Evolutionary conservation across 2,329 filamentous ascomycete genomes (phyloP).

Genomic region (Alternaria sp.): DNA sequence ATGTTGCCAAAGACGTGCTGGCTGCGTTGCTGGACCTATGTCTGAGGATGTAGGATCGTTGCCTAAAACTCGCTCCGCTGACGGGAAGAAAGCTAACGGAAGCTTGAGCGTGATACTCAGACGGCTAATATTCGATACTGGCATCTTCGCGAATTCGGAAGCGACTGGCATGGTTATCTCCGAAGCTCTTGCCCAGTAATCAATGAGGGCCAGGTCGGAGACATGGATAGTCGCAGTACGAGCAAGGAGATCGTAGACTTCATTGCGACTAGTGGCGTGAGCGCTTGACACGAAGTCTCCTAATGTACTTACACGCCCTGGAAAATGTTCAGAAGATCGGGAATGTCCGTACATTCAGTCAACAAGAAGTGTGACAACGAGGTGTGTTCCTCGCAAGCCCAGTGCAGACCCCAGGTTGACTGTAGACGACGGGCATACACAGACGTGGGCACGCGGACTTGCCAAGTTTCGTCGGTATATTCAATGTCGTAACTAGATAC

Average conservation of each 20-base stretch:
- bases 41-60: not conserved
- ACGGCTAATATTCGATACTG: not conserved
- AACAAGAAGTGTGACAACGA: not conserved
- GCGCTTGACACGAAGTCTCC: not conserved
- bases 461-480: too few relatives aligned
- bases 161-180: not conserved
- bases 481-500: too few relatives aligned
- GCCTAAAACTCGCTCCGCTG: not conserved
- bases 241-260: not conserved
- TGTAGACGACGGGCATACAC: not conserved
- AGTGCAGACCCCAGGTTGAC: not conserved
- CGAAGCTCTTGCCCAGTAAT: not conserved
- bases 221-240: not conserved
- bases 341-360: not conserved
- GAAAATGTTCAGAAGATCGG: not conserved
- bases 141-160: not conserved
- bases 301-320: not conserved
- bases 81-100: not conserved
- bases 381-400: not conserved
- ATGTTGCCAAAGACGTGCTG: not conserved
- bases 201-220: not conserved
- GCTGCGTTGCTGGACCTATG: not conserved
- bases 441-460: too few relatives aligned
- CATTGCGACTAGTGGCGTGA: not conserved
- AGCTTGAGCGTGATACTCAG: not conserved